phyloP scores from a whole-genome alignment of 257 asterid species.

The Coffea canephora region DNA sequence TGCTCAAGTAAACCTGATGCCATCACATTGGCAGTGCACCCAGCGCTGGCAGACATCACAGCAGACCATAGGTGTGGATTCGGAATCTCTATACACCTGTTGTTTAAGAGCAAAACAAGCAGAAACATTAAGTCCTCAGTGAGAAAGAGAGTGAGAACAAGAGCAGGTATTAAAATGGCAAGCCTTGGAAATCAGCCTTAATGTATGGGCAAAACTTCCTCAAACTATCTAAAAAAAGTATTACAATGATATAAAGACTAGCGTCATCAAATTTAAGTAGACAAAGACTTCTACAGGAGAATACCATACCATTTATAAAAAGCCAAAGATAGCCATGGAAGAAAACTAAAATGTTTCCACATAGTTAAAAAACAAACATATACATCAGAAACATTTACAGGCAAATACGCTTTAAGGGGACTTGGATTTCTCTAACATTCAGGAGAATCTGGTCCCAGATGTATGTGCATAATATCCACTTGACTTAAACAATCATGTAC shows the following conservation, averaged over 20 bases:
- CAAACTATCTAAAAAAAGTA: not conserved
- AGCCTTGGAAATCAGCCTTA: not conserved
- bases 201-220: not conserved
- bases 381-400: not conserved
- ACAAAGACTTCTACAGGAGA: not conserved
- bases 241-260: not conserved
- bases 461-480: not conserved
- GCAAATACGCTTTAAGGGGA: not conserved
- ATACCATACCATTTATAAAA: not conserved
- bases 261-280: not conserved
- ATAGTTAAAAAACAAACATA: not conserved
- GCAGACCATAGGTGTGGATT: slow-evolving; percentile 98
- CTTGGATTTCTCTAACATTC: not conserved
- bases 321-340: not conserved
- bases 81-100: slow-evolving; percentile 98
- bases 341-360: not conserved
- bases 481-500: not conserved
- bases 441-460: not conserved
- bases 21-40: slow-evolving; percentile 98
- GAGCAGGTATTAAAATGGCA: not conserved
- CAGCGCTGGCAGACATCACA: slow-evolving; percentile 95
- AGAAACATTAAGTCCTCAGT: slow-evolving; percentile 14
- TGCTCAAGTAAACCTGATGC: slow-evolving; percentile 63
- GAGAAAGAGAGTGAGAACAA: not conserved
- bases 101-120: slow-evolving; percentile 20